These are phyloP conservation scores for Echinosophora koreensis DNA, from an alignment of 306 rosid genomes.

Conservation along the genomic window DNA sequence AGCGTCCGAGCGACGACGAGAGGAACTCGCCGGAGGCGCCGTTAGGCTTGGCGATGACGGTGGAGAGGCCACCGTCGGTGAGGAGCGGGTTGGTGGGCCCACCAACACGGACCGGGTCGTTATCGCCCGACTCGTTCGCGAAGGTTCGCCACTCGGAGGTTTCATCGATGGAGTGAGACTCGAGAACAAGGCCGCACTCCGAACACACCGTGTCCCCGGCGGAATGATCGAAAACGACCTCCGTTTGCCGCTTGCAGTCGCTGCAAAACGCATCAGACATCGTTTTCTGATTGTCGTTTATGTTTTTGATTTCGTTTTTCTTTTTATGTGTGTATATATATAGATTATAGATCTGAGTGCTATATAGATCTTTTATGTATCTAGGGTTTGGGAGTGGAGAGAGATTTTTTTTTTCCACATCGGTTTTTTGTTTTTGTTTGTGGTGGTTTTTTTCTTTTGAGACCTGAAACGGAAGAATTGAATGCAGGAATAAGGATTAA, in stretches of 20 bases:
- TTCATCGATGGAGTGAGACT: constrained; percentile 95
- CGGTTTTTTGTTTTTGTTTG: not conserved
- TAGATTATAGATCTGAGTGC: no score
- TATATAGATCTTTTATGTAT: no score
- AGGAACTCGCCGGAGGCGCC: constrained; percentile 84
- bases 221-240: constrained; percentile 92
- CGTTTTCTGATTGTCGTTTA: not conserved
- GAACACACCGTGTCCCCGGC: constrained; percentile 95
- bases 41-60: constrained; percentile 89
- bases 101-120: constrained; percentile 96
- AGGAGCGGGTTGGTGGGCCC: constrained; percentile 89
- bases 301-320: no score
- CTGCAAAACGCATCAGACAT: constrained; percentile 92
- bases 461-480: not conserved
- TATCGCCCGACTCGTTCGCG: constrained; percentile 95
- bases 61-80: constrained; percentile 88
- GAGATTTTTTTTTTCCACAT: no score
- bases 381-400: not conserved
- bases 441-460: no score
- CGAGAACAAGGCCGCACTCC: constrained; percentile 92
- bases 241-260: constrained; percentile 93
- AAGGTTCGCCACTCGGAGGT: constrained; percentile 94
- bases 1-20: constrained; percentile 87
- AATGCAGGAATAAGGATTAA: no score
- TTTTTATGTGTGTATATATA: no score